Evolutionary conservation across 2,329 filamentous ascomycete genomes (phyloP).

Genomic region (Microdochium nivale): DNA sequence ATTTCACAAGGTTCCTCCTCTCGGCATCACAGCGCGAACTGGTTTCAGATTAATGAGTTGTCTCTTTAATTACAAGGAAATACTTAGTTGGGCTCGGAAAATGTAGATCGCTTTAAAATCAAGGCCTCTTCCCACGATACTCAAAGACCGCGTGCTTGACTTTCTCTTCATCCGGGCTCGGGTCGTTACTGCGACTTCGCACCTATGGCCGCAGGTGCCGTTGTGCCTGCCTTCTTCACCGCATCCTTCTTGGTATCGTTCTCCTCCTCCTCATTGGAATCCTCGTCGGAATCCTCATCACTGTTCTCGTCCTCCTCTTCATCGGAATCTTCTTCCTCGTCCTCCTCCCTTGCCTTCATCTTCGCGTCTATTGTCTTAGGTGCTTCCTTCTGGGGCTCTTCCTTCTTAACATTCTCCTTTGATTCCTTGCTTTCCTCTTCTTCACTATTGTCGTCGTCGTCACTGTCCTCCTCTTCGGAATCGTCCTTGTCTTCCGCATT

Average conservation of each 20-base stretch:
- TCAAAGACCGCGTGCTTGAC: no score
- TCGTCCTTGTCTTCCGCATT: neutral
- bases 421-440: constrained; percentile 9
- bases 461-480: constrained; percentile 6
- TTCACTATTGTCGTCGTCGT: constrained; percentile 7
- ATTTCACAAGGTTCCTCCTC: no score
- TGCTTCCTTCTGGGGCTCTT: neutral
- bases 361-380: neutral
- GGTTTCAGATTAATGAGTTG: no score
- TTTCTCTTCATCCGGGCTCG: neutral
- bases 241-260: neutral
- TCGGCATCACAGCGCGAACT: no score
- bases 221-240: neutral
- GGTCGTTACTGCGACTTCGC: neutral
- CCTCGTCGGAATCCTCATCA: neutral
- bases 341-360: neutral
- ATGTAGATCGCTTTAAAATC: no score
- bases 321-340: neutral
- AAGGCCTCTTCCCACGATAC: no score
- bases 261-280: neutral
- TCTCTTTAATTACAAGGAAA: no score
- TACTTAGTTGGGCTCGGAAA: no score
- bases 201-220: neutral
- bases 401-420: constrained; percentile 2
- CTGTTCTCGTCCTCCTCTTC: neutral